Evolutionary conservation across 73 alveolate species (phyloP).

Genomic region (Diophrys appendiculata): DNA sequence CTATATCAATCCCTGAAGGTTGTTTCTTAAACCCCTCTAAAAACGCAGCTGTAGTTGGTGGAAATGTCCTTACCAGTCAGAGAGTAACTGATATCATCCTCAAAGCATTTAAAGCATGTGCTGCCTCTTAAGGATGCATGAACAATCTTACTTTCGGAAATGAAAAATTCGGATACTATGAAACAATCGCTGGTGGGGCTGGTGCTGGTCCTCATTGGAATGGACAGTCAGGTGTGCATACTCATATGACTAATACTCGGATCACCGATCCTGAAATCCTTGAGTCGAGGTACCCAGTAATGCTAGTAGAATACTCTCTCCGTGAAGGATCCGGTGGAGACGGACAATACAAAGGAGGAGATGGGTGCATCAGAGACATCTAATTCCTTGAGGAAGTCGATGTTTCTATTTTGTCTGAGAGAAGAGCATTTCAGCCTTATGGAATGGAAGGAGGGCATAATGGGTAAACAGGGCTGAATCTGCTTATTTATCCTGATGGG

Average conservation of each 20-base stretch:
- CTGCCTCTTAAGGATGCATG: conserved; percentile 93
- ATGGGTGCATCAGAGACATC: conserved; percentile 87
- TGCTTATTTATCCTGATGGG: conserved; percentile 63
- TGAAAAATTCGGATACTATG: conserved; percentile 68
- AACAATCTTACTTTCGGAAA: conserved; percentile 90
- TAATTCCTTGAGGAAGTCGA: conserved; percentile 64
- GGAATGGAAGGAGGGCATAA: conserved; percentile 86
- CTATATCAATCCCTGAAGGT: conserved; percentile 61
- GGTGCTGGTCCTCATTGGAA: conserved; percentile 91
- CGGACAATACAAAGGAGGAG: conserved; percentile 86
- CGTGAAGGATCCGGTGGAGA: conserved; percentile 84
- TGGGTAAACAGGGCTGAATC: conserved; percentile 79
- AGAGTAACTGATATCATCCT: conserved; percentile 86
- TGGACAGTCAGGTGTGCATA: conserved; percentile 84
- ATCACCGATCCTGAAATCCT: conserved; percentile 89
- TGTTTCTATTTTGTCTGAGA: conserved; percentile 74
- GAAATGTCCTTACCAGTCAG: conserved; percentile 84
- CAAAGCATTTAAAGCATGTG: conserved; percentile 79
- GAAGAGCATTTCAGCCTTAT: conserved; percentile 86
- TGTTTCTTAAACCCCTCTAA: conserved; percentile 71
- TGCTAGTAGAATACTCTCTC: conserved; percentile 61
- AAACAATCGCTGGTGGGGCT: conserved; percentile 91
- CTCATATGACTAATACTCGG: conserved; percentile 95
- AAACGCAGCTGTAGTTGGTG: conserved; percentile 89
- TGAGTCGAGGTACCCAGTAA: conserved; percentile 86